Conservation (phyloP, 2,329 filamentous ascomycete species). For the Alternaria sp. region DNA sequence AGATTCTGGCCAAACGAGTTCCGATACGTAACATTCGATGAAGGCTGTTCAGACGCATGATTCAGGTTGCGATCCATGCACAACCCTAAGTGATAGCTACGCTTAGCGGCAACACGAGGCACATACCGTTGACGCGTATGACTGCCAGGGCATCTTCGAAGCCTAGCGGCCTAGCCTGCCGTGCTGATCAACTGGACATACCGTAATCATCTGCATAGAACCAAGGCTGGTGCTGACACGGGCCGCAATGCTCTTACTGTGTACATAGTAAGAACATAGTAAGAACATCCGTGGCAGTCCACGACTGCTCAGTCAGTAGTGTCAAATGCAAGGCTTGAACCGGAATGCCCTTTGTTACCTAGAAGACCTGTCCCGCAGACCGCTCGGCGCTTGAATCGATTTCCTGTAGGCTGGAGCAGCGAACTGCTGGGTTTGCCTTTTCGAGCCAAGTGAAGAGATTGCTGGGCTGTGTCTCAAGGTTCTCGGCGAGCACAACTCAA, state of each 20-base stretch:
- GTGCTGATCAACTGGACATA: slow-evolving; percentile 33
- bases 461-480: slow-evolving; percentile 1
- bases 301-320: neutral
- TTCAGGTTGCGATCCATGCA: slow-evolving; percentile 39
- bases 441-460: slow-evolving; percentile 20
- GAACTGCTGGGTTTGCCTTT: slow-evolving; percentile 9
- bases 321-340: neutral
- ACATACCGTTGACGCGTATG: slow-evolving; percentile 28
- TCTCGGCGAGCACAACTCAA: slow-evolving; percentile 9
- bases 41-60: slow-evolving; percentile 15
- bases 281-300: neutral
- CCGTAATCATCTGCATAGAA: neutral
- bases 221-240: slow-evolving; percentile 5
- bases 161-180: slow-evolving; percentile 32
- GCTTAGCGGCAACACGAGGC: slow-evolving; percentile 27
- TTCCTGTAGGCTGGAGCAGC: slow-evolving; percentile 1
- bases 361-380: slow-evolving; percentile 17
- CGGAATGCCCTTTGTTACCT: neutral
- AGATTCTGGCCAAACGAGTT: slow-evolving; percentile 14
- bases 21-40: slow-evolving; percentile 15
- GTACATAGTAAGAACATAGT: no score
- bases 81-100: slow-evolving; percentile 23
- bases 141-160: slow-evolving; percentile 14
- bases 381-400: slow-evolving; percentile 11
- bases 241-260: neutral